Base-by-base conservation (phyloP, 306 rosid species). In the Hippophae rhamnoides region DNA sequence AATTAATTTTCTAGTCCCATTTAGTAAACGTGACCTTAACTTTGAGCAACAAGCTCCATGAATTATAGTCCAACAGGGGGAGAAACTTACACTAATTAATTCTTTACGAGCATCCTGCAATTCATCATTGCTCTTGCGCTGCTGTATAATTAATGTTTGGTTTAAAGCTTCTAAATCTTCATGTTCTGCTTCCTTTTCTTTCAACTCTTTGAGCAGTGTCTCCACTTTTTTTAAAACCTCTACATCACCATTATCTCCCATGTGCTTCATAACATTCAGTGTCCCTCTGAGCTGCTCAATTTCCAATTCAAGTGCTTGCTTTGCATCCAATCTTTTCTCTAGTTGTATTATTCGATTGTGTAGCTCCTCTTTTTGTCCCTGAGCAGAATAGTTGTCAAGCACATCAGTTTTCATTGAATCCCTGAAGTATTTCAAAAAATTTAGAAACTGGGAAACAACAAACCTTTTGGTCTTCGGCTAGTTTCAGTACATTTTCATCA, bases 381-480 rank as follows among this genome's bases (percentile, higher is more conserved):
- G 95, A 58, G 77, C 68, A 78, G 48, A 75, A 72, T 56, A 41
- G 78, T 52, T 13, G 61, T 70, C 57, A 78, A 41, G 61, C 50
- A 53, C 26, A 68, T 80, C 67, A 65, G 55, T 64, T 66, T 71
- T 44, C 59, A 49, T 40, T 56, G 44, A 66, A 62, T 68, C 68
- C 62, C 64, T 67, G 9, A 76, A 58, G 13, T 62, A 14, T 23
- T 23, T 57, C 11, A 62, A 61, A 53, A 56, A 68, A 23, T 63
- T 10, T 64, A 61, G 9, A 54, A 61, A 52, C 73, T 59, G 10
- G 54, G 62, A 68, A 64, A 60, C n/a, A 54, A 63, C 41, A 62
- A 60, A 93, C 99, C 99, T 89, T 84, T 62, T 93, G 99, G 70
- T 89, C 99, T 57, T 86, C 94, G 1, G 95, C 97, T 68, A 93